phyloP scores from a whole-genome alignment of 768 basidiomycete species.

The Mycena haematopus region DNA sequence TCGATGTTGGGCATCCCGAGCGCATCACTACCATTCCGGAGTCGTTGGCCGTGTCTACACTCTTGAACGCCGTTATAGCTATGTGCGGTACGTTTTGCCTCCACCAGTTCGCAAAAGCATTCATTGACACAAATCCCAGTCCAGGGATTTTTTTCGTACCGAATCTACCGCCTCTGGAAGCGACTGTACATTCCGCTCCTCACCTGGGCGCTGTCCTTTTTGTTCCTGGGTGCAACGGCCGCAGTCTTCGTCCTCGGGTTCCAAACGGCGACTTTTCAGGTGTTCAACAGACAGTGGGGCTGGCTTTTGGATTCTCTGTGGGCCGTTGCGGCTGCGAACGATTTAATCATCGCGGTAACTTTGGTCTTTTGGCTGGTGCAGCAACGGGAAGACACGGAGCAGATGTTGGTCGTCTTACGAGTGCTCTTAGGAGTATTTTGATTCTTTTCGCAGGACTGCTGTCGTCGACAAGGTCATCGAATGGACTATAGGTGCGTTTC shows the following conservation, averaged over 20 bases:
- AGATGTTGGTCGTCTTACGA: background rate
- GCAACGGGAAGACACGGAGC: background rate
- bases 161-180: conserved; percentile 26
- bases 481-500: conserved; percentile 2
- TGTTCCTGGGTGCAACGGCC: conserved; percentile 12
- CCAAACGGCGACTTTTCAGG: background rate
- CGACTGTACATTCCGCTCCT: conserved; percentile 18
- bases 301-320: conserved; percentile 19
- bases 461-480: conserved; percentile 6
- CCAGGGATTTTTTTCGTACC: conserved; percentile 23
- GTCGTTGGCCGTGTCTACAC: conserved; percentile 5
- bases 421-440: background rate
- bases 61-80: conserved; percentile 23
- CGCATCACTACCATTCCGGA: background rate
- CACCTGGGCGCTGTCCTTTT: conserved; percentile 22
- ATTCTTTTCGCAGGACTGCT: conserved; percentile 1
- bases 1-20: conserved; percentile 16
- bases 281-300: conserved; percentile 10
- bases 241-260: conserved; percentile 5
- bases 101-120: background rate
- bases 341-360: conserved; percentile 8
- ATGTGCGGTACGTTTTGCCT: conserved; percentile 10
- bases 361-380: conserved; percentile 1
- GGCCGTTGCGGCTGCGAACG: conserved; percentile 22
- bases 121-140: conserved; percentile 4